phyloP scores from a whole-genome alignment of 306 rosid genomes.

The Glycine latifolia region DNA sequence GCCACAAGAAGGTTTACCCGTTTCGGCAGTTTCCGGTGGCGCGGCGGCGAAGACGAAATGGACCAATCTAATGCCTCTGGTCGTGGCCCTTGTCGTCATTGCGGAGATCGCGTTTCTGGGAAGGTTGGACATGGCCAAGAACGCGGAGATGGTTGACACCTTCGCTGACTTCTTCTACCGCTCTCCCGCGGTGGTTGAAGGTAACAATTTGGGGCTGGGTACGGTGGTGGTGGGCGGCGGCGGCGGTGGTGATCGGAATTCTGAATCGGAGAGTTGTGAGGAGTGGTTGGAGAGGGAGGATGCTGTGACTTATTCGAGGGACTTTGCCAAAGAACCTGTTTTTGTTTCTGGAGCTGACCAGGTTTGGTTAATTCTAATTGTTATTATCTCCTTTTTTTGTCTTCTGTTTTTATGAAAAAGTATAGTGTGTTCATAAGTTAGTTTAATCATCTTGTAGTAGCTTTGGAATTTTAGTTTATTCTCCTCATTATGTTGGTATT shows the following conservation, averaged over 20 bases:
- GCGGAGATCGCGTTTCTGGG: constrained; percentile 89
- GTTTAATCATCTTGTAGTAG: background rate
- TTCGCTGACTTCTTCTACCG: constrained; percentile 71
- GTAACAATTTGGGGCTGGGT: constrained; percentile 51
- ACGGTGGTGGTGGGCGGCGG: background rate
- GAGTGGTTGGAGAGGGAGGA: constrained; percentile 88
- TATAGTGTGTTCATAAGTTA: constrained; percentile 8
- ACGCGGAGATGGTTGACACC: constrained; percentile 76
- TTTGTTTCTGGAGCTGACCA: constrained; percentile 72
- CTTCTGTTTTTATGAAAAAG: background rate
- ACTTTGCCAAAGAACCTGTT: constrained; percentile 74
- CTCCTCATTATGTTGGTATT: background rate
- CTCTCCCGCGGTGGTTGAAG: constrained; percentile 41
- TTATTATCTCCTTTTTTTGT: background rate
- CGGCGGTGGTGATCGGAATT: constrained; percentile 50
- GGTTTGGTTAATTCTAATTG: constrained; percentile 52
- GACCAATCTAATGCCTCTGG: constrained; percentile 69
- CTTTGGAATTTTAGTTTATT: background rate
- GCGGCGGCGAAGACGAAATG: constrained; percentile 63
- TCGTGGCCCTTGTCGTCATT: constrained; percentile 74
- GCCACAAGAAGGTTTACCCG: constrained; percentile 59
- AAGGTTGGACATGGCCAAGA: constrained; percentile 79
- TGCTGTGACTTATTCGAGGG: constrained; percentile 73
- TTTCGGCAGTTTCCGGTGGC: constrained; percentile 42
- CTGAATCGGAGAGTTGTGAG: constrained; percentile 70